Percentiles rank a stretch among this genome's conserved stretches.
These are phyloP conservation scores for Pseudocercospora cruenta DNA, from an alignment of 2,329 filamentous ascomycete genomes.

Conservation along the genomic window DNA sequence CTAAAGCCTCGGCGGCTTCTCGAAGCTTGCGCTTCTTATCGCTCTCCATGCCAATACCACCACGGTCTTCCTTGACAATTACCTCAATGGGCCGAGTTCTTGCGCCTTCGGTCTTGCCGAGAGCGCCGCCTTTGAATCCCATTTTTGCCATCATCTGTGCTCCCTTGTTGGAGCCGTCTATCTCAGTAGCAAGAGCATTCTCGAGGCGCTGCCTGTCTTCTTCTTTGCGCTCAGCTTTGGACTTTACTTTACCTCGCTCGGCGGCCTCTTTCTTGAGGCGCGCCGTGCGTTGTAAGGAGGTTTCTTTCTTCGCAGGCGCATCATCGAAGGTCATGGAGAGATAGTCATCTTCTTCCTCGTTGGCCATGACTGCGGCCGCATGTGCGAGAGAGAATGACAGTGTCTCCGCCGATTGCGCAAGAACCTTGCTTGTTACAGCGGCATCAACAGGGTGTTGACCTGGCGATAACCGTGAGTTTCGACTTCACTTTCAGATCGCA, in stretches of 20 bases:
- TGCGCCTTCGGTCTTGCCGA: constrained; percentile 65
- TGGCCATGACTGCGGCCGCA: constrained; percentile 22
- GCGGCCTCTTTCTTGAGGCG: constrained; percentile 63
- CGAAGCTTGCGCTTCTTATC: constrained; percentile 75
- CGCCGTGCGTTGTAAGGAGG: constrained; percentile 62
- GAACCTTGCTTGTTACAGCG: not conserved
- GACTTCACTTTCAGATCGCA: not conserved
- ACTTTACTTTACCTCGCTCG: constrained; percentile 65
- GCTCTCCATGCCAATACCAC: constrained; percentile 80
- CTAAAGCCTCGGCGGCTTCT: constrained; percentile 59
- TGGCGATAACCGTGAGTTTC: not conserved
- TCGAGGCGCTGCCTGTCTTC: constrained; percentile 74
- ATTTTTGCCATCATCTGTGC: constrained; percentile 96
- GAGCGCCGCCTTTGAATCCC: constrained; percentile 77
- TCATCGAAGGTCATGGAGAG: constrained; percentile 93
- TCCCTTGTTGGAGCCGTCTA: constrained; percentile 77
- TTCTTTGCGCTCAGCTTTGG: constrained; percentile 80
- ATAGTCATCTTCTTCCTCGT: constrained; percentile 87
- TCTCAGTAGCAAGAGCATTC: constrained; percentile 71
- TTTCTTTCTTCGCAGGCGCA: constrained; percentile 57
- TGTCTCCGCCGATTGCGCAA: not conserved
- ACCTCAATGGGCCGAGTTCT: constrained; percentile 75
- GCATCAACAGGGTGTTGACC: not conserved
- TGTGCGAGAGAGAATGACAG: not conserved
- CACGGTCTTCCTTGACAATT: constrained; percentile 74